Evolutionary conservation across 352 stramenopile genomes (phyloP), one percentile per base, ranked within the genome.

Genomic region (Pythium dissimile): DNA sequence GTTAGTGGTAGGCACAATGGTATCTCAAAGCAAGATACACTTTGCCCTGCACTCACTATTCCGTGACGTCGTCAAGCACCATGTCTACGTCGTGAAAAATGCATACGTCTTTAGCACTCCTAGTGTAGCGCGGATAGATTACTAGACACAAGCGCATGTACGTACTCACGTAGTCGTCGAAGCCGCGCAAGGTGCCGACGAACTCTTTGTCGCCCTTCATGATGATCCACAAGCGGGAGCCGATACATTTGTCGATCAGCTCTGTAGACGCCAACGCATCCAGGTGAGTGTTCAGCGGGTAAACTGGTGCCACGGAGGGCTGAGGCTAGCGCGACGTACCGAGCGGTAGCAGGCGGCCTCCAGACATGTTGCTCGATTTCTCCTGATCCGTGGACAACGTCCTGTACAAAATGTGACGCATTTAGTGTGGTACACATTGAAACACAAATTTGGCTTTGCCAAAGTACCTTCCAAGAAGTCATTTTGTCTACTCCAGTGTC

Each of bases 221-320:
- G 66, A 99, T 94, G 66, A 99, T 98, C 97, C 97, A 99, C 45
- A 99, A 91, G 53, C 92, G 86, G 15, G 93, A 98, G 45, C 97
- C 97, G 61, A 99, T 99, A 72, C 97, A 99, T 71, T 99, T 99
- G 80, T 99, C 97, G 59, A 99, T 99, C 27, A 99, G 77, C 80
- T 99, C 97, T 95, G 53, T 26, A 30, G 24, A 26, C 5, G n/a
- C 30, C 43, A 11, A 21, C n/a, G 24, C 12, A 28, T 23, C 10
- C 15, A 32, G 10, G 24, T 9, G 21, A 38, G 23, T 18, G 50
- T 13, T 15, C 18, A 42, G 7, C 9, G 21, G 6, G 13, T 15
- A 31, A 6, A 41, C 12, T 18, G 15, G 5, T 28, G 20, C 23
- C 21, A 2, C 20, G 2, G 7, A 23, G 4, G 4, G 26, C 30